Evolutionary conservation across 1,284 basidiomycete genomes (phyloP), one percentile per base, ranked within the genome.

Genomic region (Fomitopsis pinicola): DNA sequence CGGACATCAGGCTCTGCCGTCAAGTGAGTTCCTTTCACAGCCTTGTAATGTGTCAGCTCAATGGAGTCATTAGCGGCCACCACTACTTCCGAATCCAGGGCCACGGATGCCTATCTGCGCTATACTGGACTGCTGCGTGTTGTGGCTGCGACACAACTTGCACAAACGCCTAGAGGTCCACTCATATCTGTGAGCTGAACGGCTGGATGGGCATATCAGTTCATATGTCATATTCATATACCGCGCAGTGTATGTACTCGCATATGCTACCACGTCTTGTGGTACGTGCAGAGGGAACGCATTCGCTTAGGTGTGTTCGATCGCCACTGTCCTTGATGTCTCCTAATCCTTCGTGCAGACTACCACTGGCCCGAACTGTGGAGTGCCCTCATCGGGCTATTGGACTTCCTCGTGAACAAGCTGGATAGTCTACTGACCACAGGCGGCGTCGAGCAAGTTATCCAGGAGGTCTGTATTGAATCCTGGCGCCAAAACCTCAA

Each of bases 71-170:
- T 26, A 86, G 83, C 78, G 83, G 63, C 61, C 80, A 22, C 87
- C 87, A 7, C 66, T 76, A n/a, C 72, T 88, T 42, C 78, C 85
- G 1, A 59, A 71, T 6, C 69, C 77, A 3, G 67, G 75, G 7
- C 71, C 76, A 8, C 73, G 80, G 50, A 75, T 83, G 0, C 78
- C 80, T 1, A 64, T 87, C 26, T 84, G 83, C 65, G 80, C 84
- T 2, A 55, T 89, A 19, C 67, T 89, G 22, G 87, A 89, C 68
- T 87, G 83, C 60, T 86, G 83, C 67, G 77, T 86, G 8, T 73
- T 89, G n/a, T 89, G 85, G 84, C 69, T 88, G 30, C 80, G 85
- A 22, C 87, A 89, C 66, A 88, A 87, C 67, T 71, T 89, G 42
- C 85, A 87, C 59, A 86, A 80, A 66, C 79, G 77, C 26, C 71